Evolutionary conservation across 1,284 basidiomycete species (phyloP).

Genomic region (Flammula alnicola): DNA sequence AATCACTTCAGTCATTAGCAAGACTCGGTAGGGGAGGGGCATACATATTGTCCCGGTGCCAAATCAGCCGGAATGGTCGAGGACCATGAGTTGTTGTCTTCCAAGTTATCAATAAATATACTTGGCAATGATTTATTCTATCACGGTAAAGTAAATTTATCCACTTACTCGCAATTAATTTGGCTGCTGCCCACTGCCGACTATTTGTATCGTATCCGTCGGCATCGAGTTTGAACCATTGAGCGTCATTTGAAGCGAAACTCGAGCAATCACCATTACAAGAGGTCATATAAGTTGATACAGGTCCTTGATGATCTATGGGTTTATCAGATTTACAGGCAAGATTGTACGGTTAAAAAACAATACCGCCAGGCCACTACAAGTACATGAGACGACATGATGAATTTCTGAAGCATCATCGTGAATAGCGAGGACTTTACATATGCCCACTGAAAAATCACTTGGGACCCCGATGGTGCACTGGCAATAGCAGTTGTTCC

Average conservation of each 20-base stretch:
- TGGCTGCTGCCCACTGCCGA: constrained; percentile 39
- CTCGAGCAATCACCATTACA: constrained; percentile 41
- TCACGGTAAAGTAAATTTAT: not conserved
- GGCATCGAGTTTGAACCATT: constrained; percentile 45
- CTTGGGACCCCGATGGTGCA: constrained; percentile 36
- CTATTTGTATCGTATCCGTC: constrained; percentile 36
- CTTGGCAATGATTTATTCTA: not conserved
- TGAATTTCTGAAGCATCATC: constrained; percentile 12
- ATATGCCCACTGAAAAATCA: constrained; percentile 43
- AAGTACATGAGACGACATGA: not conserved
- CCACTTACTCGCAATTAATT: constrained; percentile 37
- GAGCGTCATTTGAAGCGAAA: constrained; percentile 37
- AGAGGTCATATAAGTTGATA: constrained; percentile 46
- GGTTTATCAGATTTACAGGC: constrained; percentile 1
- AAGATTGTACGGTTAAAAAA: not conserved
- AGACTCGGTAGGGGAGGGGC: constrained; percentile 15
- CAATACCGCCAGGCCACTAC: constrained; percentile 44
- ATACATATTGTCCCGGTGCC: constrained; percentile 43
- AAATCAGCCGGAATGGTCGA: constrained; percentile 39
- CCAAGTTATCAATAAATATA: constrained; percentile 3
- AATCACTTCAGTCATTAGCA: constrained; percentile 13
- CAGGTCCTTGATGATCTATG: constrained; percentile 44
- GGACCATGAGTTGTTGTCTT: constrained; percentile 39
- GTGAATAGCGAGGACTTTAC: constrained; percentile 28
- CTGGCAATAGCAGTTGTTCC: constrained; percentile 36